phyloP scores from a whole-genome alignment of 805 yeast species.

The Schwanniomyces yamadae region DNA sequence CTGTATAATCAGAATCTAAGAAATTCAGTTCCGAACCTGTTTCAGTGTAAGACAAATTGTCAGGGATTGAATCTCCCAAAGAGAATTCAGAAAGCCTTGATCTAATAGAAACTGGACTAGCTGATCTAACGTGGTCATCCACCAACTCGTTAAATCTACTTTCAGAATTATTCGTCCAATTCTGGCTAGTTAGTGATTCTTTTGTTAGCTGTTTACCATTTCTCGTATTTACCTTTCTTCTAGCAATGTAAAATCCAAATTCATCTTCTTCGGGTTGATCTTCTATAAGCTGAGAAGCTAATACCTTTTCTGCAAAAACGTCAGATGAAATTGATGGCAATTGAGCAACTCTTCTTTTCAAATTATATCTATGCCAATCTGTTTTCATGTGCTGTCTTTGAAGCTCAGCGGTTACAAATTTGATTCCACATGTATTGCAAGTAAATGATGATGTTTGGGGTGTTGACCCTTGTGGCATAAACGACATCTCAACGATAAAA shows the following conservation, averaged over 20 bases:
- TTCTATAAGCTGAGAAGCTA: slow-evolving; percentile 21
- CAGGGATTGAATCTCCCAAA: slow-evolving; percentile 41
- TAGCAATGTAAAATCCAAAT: slow-evolving; percentile 47
- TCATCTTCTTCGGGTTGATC: slow-evolving; percentile 46
- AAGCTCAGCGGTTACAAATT: slow-evolving; percentile 35
- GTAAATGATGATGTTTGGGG: slow-evolving; percentile 29
- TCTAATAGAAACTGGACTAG: slow-evolving; percentile 54
- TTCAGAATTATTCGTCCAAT: slow-evolving; percentile 13
- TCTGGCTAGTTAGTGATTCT: slow-evolving; percentile 33
- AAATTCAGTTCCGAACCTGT: slow-evolving; percentile 52
- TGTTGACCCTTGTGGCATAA: slow-evolving; percentile 22
- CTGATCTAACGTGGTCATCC: slow-evolving; percentile 26
- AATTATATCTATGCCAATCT: slow-evolving; percentile 47
- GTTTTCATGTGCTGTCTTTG: slow-evolving; percentile 45
- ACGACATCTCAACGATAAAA: too few species aligned
- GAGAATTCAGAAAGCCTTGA: slow-evolving; percentile 60
- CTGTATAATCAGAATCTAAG: slow-evolving; percentile 36
- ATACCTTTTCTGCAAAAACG: slow-evolving; percentile 68
- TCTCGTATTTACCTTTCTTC: slow-evolving; percentile 19
- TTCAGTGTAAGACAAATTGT: slow-evolving; percentile 35
- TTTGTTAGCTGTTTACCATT: slow-evolving; percentile 38
- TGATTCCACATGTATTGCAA: slow-evolving; percentile 42
- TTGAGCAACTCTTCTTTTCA: slow-evolving; percentile 46
- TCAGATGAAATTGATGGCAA: slow-evolving; percentile 71
- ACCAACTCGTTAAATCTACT: slow-evolving; percentile 25